Conservation (phyloP, 768 basidiomycete genomes). For the Solioccasus polychromus region DNA sequence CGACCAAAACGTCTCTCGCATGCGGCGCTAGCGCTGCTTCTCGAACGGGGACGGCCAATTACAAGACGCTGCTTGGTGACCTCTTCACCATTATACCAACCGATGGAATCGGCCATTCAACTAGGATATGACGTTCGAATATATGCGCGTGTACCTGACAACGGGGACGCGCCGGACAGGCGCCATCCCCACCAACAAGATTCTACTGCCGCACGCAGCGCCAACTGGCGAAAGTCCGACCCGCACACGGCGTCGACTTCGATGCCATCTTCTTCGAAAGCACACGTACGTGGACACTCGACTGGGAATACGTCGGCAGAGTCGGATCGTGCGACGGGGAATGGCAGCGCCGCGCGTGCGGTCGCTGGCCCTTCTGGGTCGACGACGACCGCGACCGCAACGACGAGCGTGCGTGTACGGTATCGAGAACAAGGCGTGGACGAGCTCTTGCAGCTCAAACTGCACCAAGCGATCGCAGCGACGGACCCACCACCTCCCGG, state of each 20-base stretch:
- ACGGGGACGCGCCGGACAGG: conserved; percentile 60
- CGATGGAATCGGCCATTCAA: conserved; percentile 67
- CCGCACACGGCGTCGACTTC: not conserved
- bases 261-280: conserved; percentile 4
- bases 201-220: conserved; percentile 9
- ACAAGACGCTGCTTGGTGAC: conserved; percentile 74
- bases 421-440: conserved; percentile 94
- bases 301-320: conserved; percentile 26
- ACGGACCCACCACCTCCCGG: conserved; percentile 61
- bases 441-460: conserved; percentile 89
- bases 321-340: conserved; percentile 18
- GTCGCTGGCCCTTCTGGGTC: conserved; percentile 15
- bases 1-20: conserved; percentile 64
- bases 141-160: conserved; percentile 68
- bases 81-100: conserved; percentile 81
- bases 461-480: conserved; percentile 80
- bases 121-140: conserved; percentile 75
- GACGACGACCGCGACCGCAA: conserved; percentile 10
- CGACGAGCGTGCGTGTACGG: conserved; percentile 45
- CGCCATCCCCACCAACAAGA: conserved; percentile 16
- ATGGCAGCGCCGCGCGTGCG: conserved; percentile 1
- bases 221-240: conserved; percentile 24
- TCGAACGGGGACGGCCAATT: conserved; percentile 79
- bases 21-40: conserved; percentile 68
- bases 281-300: conserved; percentile 15